Evolutionary conservation across 495 filamentous ascomycete genomes (phyloP).

Genomic region (Aspergillus coremiiformis): DNA sequence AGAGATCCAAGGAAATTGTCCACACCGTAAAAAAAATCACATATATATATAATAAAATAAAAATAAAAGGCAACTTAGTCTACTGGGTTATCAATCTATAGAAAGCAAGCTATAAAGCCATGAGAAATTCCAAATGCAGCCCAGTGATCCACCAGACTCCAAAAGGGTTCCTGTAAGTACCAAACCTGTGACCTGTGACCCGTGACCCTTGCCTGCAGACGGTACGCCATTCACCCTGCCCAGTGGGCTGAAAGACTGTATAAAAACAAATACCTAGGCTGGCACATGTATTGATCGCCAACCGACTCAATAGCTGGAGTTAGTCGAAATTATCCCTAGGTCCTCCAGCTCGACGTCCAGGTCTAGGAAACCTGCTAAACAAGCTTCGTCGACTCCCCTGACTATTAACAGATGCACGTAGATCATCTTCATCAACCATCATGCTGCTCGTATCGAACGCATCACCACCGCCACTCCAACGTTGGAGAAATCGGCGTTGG

Average conservation of each 20-base stretch:
- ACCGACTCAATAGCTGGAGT: not conserved
- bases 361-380: slow-evolving; percentile 32
- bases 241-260: too few species aligned
- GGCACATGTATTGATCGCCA: not conserved
- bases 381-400: slow-evolving; percentile 33
- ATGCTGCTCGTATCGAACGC: slow-evolving; percentile 36
- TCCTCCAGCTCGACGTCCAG: slow-evolving; percentile 30
- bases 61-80: too few species aligned
- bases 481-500: slow-evolving; percentile 37
- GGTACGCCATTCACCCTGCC: not conserved
- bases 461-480: slow-evolving; percentile 43
- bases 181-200: not conserved
- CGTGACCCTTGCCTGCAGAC: not conserved
- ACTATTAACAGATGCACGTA: slow-evolving; percentile 37
- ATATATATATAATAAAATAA: not conserved
- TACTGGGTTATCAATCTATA: not conserved
- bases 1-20: not conserved
- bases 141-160: not conserved
- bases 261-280: not conserved
- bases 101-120: not conserved
- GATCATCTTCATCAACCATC: slow-evolving; percentile 35
- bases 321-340: slow-evolving; percentile 38
- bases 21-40: not conserved
- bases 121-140: not conserved
- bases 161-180: not conserved